Conservation (phyloP, 352 stramenopile genomes). For the Pythium chondricola region DNA sequence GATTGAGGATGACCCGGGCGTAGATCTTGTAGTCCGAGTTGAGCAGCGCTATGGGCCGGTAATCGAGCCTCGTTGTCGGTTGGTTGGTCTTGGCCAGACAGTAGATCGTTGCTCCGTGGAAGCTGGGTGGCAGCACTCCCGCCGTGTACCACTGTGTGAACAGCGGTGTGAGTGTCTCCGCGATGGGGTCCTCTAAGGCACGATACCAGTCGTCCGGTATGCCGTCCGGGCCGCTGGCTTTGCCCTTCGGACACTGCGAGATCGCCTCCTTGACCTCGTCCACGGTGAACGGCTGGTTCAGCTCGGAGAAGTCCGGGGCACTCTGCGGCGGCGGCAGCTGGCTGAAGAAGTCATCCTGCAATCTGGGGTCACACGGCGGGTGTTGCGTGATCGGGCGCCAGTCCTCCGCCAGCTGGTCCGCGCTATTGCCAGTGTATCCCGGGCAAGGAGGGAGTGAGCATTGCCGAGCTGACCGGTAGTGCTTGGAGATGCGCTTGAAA, state of each 20-base stretch:
- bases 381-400: background rate
- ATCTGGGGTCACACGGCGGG: background rate
- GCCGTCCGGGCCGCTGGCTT: conserved; percentile 1
- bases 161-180: background rate
- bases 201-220: conserved; percentile 4
- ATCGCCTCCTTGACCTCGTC: background rate
- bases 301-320: background rate
- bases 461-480: background rate
- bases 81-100: background rate
- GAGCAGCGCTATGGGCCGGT: conserved; percentile 5
- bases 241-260: background rate
- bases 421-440: background rate
- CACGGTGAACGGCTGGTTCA: background rate
- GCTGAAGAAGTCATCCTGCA: background rate
- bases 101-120: background rate
- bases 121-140: background rate
- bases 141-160: background rate
- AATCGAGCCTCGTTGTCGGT: background rate
- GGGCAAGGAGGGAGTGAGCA: background rate
- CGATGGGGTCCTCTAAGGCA: background rate
- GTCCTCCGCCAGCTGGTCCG: background rate
- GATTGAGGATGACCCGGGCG: conserved; percentile 2
- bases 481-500: background rate
- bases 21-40: conserved; percentile 18
- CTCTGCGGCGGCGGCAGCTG: background rate